Conservation (phyloP, 2,329 filamentous ascomycete species). For the Fonsecaea multimorphosa region DNA sequence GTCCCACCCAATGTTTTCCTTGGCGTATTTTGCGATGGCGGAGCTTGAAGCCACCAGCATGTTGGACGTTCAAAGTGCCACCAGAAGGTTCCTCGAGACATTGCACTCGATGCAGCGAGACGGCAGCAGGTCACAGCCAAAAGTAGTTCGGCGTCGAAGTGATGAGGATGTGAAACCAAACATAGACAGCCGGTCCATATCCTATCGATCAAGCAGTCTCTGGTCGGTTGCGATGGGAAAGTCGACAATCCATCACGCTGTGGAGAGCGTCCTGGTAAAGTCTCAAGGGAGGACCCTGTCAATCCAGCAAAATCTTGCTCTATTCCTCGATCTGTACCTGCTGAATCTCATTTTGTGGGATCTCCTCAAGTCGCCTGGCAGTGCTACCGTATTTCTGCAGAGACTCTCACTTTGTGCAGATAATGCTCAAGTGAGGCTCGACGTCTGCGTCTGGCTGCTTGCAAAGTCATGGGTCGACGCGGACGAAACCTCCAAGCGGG, state of each 20-base stretch:
- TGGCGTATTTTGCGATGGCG: conserved; percentile 2
- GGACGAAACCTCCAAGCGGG: background rate
- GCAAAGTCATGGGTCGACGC: conserved; percentile 12
- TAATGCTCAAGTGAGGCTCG: background rate
- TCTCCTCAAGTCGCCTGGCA: background rate
- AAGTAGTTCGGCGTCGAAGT: background rate
- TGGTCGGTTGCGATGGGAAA: conserved; percentile 1
- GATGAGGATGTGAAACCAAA: background rate
- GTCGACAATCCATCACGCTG: background rate
- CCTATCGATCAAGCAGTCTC: background rate
- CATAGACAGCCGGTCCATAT: background rate
- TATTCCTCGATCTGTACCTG: conserved; percentile 8
- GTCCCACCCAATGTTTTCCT: conserved; percentile 7
- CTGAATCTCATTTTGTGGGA: conserved; percentile 13
- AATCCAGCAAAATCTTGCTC: background rate
- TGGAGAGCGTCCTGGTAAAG: background rate
- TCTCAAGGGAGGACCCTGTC: background rate
- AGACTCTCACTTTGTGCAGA: background rate
- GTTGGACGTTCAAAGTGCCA: background rate
- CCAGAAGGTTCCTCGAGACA: background rate
- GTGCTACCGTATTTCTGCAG: background rate
- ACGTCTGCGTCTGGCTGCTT: conserved; percentile 3
- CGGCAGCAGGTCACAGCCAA: background rate
- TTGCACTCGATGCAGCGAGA: background rate
- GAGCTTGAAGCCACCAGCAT: conserved; percentile 3